phyloP scores from a whole-genome alignment of 2,329 filamentous ascomycete species.

The Paecilomyces sp. region DNA sequence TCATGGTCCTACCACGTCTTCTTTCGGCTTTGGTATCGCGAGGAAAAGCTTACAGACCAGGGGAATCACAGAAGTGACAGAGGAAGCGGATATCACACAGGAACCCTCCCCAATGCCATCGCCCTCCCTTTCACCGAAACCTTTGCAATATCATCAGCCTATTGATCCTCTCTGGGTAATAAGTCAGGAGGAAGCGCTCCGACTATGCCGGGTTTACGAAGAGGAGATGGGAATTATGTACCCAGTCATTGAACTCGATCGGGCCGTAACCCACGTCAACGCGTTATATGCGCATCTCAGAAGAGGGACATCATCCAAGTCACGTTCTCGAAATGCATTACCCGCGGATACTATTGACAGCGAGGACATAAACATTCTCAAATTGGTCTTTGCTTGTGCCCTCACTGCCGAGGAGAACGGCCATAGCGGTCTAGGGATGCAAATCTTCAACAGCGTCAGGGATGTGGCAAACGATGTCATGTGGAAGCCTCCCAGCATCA shows the following conservation, averaged over 20 bases:
- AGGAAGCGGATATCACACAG: slow-evolving; percentile 45
- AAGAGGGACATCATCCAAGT: slow-evolving; percentile 12
- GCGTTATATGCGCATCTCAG: slow-evolving; percentile 47
- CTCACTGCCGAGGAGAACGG: slow-evolving; percentile 71
- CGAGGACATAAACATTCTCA: slow-evolving; percentile 63
- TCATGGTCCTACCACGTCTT: slow-evolving; percentile 74
- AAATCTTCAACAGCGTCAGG: slow-evolving; percentile 70
- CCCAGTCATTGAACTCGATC: slow-evolving; percentile 66
- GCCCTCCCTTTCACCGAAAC: slow-evolving; percentile 14
- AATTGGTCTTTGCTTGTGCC: slow-evolving; percentile 72
- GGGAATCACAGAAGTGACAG: slow-evolving; percentile 61
- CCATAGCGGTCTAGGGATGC: slow-evolving; percentile 64
- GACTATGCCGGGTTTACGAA: slow-evolving; percentile 69
- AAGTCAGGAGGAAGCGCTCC: slow-evolving; percentile 66
- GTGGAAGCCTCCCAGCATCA: slow-evolving; percentile 52
- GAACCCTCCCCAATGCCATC: slow-evolving; percentile 26
- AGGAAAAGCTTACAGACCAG: slow-evolving; percentile 79
- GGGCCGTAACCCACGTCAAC: slow-evolving; percentile 61
- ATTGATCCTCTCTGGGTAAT: slow-evolving; percentile 69
- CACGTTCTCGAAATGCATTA: not conserved
- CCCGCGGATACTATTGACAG: slow-evolving; percentile 44
- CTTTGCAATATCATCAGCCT: slow-evolving; percentile 22
- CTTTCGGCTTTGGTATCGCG: slow-evolving; percentile 76
- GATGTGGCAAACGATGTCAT: slow-evolving; percentile 58
- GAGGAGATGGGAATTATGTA: slow-evolving; percentile 89